Conservation (phyloP, 805 yeast genomes). For the Komagataella phaffii region DNA sequence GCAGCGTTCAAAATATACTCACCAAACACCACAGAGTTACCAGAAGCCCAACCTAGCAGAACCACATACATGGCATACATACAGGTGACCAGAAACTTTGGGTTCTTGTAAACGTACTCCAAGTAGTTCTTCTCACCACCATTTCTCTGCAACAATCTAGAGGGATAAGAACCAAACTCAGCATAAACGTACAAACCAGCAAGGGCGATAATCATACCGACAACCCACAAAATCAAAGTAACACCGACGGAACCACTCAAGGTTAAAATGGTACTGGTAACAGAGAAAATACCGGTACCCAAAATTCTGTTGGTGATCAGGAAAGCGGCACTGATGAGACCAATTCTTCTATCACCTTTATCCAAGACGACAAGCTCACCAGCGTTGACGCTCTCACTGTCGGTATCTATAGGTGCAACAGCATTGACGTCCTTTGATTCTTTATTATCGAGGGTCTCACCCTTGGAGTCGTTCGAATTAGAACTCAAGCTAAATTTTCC, state of each 20-base stretch:
- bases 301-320: constrained; percentile 55
- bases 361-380: not conserved
- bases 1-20: constrained; percentile 69
- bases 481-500: not conserved
- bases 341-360: not conserved
- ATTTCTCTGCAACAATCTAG: constrained; percentile 31
- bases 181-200: constrained; percentile 23
- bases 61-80: constrained; percentile 61
- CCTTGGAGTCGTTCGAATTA: not conserved
- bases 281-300: constrained; percentile 68
- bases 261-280: constrained; percentile 47
- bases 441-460: not conserved
- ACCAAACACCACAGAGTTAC: constrained; percentile 72
- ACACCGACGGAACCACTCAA: constrained; percentile 30
- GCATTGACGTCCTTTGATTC: not conserved
- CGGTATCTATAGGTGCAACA: not conserved
- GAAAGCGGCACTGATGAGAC: constrained; percentile 33
- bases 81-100: constrained; percentile 53
- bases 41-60: constrained; percentile 77
- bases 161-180: constrained; percentile 26
- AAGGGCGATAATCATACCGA: constrained; percentile 24
- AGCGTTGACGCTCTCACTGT: not conserved
- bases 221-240: constrained; percentile 27
- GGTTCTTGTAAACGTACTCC: constrained; percentile 57
- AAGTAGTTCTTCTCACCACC: constrained; percentile 82